Evolutionary conservation across 176 grass and related monocot genomes (phyloP).

Genomic region (Alloteropsis semialata): DNA sequence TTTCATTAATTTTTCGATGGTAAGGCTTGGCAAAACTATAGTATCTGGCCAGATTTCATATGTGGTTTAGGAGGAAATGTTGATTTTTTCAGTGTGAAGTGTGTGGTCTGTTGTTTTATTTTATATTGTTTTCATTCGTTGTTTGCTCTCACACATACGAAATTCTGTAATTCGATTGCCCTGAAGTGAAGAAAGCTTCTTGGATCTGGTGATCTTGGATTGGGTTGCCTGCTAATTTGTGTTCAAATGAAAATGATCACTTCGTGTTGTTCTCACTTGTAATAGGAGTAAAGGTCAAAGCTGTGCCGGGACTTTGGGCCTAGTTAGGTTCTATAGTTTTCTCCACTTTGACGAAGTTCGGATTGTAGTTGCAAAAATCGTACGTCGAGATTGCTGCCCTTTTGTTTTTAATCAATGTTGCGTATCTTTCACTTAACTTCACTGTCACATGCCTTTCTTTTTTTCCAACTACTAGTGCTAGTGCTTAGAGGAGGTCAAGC

Average conservation of each 20-base stretch:
- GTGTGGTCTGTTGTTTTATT: background rate
- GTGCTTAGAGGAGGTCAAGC: background rate
- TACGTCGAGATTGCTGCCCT: background rate
- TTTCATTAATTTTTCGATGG: background rate
- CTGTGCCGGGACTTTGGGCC: background rate
- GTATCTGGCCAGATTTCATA: background rate
- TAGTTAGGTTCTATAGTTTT: constrained; percentile 14
- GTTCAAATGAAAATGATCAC: background rate
- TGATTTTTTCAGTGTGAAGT: constrained; percentile 9
- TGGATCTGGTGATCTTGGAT: background rate
- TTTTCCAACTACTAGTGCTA: constrained; percentile 5
- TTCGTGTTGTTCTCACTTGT: constrained; percentile 19
- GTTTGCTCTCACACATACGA: constrained; percentile 6
- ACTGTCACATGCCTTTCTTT: constrained; percentile 4
- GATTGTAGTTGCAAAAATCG: background rate
- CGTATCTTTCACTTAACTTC: constrained; percentile 11
- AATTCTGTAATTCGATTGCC: background rate
- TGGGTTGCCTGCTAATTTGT: background rate
- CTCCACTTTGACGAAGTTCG: background rate
- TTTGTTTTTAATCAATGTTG: constrained; percentile 28
- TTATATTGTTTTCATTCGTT: background rate
- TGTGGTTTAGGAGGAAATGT: background rate
- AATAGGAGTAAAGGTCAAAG: constrained; percentile 21
- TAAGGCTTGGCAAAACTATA: background rate
- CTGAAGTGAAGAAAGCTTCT: background rate